A percentile compares a stretch with the other conserved stretches of the same genome.
Evolutionary conservation across 345 rosid genomes (phyloP).

Genomic region (Angophora floribunda): DNA sequence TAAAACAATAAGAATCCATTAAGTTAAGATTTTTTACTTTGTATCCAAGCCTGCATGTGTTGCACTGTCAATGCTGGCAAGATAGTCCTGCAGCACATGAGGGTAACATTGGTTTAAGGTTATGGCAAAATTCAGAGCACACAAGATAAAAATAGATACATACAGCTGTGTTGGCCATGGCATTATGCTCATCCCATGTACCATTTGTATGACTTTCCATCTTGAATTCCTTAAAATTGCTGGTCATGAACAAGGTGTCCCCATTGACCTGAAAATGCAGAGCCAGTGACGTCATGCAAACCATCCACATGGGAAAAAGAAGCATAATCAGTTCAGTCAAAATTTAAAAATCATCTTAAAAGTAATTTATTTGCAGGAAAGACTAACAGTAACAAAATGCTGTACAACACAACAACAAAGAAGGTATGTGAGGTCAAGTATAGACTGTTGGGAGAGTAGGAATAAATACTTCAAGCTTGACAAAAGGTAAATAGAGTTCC

Average conservation of each 20-base stretch:
- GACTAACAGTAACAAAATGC: not conserved
- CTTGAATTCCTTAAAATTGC: constrained; percentile 85
- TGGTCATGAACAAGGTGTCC: constrained; percentile 81
- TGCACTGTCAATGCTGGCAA: constrained; percentile 69
- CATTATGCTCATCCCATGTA: constrained; percentile 81
- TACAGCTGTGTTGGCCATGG: constrained; percentile 80
- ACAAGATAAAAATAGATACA: constrained; percentile 4
- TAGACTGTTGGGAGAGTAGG: not conserved
- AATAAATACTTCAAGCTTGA: not conserved
- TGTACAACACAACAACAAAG: not conserved
- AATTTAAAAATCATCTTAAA: not conserved
- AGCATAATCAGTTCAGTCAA: not conserved
- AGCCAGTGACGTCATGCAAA: not conserved
- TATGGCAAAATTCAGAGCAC: not conserved
- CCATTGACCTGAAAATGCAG: constrained; percentile 71
- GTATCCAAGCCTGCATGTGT: constrained; percentile 50
- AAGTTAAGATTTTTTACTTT: constrained; percentile 41
- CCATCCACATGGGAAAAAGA: not conserved
- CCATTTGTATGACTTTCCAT: constrained; percentile 52
- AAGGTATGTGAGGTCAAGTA: not conserved
- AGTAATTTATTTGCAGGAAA: not conserved
- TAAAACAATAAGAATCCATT: not conserved
- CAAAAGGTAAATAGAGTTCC: not conserved
- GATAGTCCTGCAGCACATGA: constrained; percentile 55
- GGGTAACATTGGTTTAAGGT: not conserved